These are phyloP conservation scores for Aspergillus avenaceus DNA, from an alignment of 495 filamentous ascomycete genomes.

Conservation along the genomic window DNA sequence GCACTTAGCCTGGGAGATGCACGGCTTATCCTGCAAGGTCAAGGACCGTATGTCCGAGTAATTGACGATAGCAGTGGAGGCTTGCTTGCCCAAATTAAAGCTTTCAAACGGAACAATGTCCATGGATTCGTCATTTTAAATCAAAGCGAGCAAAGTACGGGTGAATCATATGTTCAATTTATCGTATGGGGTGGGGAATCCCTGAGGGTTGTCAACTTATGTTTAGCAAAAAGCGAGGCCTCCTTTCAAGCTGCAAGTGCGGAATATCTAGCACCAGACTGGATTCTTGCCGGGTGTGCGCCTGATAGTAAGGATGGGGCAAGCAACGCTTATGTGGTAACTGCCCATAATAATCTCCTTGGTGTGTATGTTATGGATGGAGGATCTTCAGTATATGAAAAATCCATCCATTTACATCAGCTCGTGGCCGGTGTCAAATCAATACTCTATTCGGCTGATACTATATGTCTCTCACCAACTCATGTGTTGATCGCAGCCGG, in stretches of 20 bases:
- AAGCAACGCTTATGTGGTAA: constrained; percentile 50
- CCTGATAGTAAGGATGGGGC: constrained; percentile 14
- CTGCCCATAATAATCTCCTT: constrained; percentile 78
- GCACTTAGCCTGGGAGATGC: constrained; percentile 21
- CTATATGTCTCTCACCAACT: constrained; percentile 52
- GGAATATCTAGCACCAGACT: constrained; percentile 58
- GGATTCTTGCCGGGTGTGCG: constrained; percentile 73
- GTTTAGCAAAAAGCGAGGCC: constrained; percentile 13
- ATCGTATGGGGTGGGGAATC: constrained; percentile 72
- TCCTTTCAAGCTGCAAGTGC: constrained; percentile 16
- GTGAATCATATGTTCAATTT: constrained; percentile 38
- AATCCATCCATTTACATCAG: constrained; percentile 28
- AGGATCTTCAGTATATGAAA: constrained; percentile 14
- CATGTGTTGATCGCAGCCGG: constrained; percentile 75
- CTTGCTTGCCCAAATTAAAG: constrained; percentile 23
- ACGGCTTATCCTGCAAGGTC: constrained; percentile 34
- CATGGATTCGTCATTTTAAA: constrained; percentile 36
- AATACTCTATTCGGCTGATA: constrained; percentile 81
- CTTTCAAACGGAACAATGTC: constrained; percentile 39
- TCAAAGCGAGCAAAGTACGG: constrained; percentile 10
- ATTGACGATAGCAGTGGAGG: constrained; percentile 33
- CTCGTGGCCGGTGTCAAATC: constrained; percentile 70
- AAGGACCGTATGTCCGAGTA: constrained; percentile 37
- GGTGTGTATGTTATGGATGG: constrained; percentile 29
- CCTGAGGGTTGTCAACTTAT: constrained; percentile 55